Conservation (phyloP, 176 grass and related monocot species). For the Juncus effusus region DNA sequence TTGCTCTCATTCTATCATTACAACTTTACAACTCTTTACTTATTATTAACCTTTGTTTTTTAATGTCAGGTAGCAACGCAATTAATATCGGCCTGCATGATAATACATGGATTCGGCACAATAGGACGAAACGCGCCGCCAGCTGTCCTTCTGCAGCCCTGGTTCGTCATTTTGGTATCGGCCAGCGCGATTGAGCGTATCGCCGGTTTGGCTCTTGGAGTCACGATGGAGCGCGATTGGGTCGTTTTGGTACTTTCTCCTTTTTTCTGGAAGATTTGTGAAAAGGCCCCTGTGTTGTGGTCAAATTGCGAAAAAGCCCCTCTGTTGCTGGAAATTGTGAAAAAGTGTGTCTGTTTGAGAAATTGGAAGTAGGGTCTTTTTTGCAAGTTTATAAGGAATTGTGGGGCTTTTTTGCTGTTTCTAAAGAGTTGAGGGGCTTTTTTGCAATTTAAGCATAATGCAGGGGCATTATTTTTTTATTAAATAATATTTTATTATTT, state of each 20-base stretch:
- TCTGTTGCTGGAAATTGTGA: neutral
- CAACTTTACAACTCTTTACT: too few relatives aligned
- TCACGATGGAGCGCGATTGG: slow-evolving; percentile 94
- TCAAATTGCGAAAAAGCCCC: neutral
- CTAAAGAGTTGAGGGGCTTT: neutral
- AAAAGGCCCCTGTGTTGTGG: neutral
- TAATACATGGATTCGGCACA: slow-evolving; percentile 73
- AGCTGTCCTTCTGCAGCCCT: slow-evolving; percentile 73
- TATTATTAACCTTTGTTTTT: neutral
- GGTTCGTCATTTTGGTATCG: slow-evolving; percentile 71
- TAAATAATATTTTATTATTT: too few relatives aligned
- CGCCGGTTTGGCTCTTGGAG: slow-evolving; percentile 76
- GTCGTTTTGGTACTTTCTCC: slow-evolving; percentile 70
- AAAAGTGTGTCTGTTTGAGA: neutral
- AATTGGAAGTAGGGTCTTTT: neutral
- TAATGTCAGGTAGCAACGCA: slow-evolving; percentile 73
- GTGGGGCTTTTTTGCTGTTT: neutral
- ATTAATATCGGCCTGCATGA: slow-evolving; percentile 75
- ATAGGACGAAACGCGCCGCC: slow-evolving; percentile 41
- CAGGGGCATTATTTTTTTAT: neutral
- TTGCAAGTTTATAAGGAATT: neutral
- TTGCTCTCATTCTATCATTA: too few relatives aligned
- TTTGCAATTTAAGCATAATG: neutral
- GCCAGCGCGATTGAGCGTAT: slow-evolving; percentile 83
- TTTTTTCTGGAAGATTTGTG: slow-evolving; percentile 5